Percentiles rank a stretch among this genome's conserved stretches.
Conservation (phyloP, 352 stramenopile species). For the Phytophthora colocasiae region DNA sequence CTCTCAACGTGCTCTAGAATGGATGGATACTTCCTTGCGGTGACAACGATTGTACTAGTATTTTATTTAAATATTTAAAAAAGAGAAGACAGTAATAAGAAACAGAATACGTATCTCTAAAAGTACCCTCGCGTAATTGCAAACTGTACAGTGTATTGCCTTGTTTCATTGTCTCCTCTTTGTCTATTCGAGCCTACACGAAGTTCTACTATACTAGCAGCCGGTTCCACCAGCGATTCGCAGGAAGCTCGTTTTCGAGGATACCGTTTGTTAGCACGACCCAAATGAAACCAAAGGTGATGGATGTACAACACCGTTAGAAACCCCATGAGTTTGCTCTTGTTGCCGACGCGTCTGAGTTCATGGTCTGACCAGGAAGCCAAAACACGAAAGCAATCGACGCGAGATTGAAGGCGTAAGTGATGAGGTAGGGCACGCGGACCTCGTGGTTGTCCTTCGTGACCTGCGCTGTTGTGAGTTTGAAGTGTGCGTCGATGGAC, state of each 20-base stretch:
- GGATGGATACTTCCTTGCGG: too few species aligned
- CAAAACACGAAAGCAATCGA: constrained; percentile 54
- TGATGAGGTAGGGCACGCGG: constrained; percentile 55
- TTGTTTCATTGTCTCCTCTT: too few species aligned
- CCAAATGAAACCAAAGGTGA: constrained; percentile 54
- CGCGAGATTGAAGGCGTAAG: constrained; percentile 56
- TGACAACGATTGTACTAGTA: too few species aligned
- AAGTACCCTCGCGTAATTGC: too few species aligned
- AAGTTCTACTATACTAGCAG: constrained; percentile 24
- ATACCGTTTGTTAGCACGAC: constrained; percentile 68
- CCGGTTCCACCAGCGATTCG: constrained; percentile 56
- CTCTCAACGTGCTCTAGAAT: too few species aligned
- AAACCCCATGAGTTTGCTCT: constrained; percentile 44
- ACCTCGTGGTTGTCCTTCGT: constrained; percentile 43
- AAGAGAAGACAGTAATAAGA: too few species aligned
- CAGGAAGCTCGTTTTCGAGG: constrained; percentile 52
- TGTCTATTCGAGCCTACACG: too few species aligned
- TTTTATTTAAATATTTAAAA: too few species aligned
- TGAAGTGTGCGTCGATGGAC: constrained; percentile 56
- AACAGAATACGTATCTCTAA: too few species aligned
- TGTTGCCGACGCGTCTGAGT: constrained; percentile 47
- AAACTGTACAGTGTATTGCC: too few species aligned
- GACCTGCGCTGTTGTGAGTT: constrained; percentile 43
- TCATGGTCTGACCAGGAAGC: constrained; percentile 54
- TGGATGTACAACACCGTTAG: constrained; percentile 44